These are phyloP conservation scores for Penicillium sp. DNA, from an alignment of 2,329 filamentous ascomycete species.

Conservation along the genomic window DNA sequence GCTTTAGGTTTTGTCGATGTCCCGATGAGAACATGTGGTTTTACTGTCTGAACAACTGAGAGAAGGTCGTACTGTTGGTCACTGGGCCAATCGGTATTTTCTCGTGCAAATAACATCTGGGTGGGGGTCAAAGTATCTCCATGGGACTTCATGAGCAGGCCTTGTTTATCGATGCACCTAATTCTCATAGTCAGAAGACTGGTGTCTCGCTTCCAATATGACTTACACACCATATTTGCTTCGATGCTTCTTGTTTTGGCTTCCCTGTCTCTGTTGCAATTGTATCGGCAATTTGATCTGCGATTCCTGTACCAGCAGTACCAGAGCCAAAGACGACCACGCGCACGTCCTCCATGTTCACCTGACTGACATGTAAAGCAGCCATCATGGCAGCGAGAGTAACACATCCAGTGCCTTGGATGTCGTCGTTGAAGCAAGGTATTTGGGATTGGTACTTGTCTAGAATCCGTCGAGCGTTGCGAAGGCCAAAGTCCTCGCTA, in stretches of 20 bases:
- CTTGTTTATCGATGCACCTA: constrained; percentile 80
- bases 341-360: constrained; percentile 69
- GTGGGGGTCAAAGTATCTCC: constrained; percentile 66
- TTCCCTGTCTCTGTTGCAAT: constrained; percentile 71
- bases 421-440: constrained; percentile 88
- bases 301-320: constrained; percentile 82
- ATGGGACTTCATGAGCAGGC: constrained; percentile 69
- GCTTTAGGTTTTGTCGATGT: constrained; percentile 78
- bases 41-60: constrained; percentile 69
- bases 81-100: constrained; percentile 65
- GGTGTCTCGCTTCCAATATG: background rate
- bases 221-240: constrained; percentile 71
- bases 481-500: constrained; percentile 78
- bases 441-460: constrained; percentile 75
- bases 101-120: constrained; percentile 69
- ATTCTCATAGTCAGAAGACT: background rate
- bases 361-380: constrained; percentile 69
- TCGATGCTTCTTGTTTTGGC: constrained; percentile 72
- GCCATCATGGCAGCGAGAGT: constrained; percentile 82
- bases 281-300: constrained; percentile 80
- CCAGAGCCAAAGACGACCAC: constrained; percentile 81
- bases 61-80: constrained; percentile 64
- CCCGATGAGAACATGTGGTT: constrained; percentile 81
- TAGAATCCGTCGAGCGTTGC: constrained; percentile 75
- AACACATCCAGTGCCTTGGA: constrained; percentile 87